Percentiles rank a stretch among this genome's conserved stretches.
These are phyloP conservation scores for Cantharellus cinnabarinus DNA, from an alignment of 768 basidiomycete genomes.

Conservation along the genomic window DNA sequence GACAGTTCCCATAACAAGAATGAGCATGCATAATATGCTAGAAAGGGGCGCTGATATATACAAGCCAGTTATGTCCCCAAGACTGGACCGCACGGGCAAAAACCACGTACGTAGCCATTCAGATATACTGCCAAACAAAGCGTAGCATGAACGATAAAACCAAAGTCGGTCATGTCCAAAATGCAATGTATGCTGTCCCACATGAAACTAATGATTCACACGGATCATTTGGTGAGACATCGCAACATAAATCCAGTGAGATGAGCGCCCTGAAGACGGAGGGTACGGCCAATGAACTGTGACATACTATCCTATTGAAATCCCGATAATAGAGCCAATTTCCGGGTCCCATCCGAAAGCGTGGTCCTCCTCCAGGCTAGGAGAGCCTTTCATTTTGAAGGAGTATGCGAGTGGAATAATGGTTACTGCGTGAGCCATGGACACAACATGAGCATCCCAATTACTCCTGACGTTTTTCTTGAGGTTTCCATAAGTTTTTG, in stretches of 20 bases:
- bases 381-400: slow-evolving; percentile 24
- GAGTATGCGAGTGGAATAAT: slow-evolving; percentile 39
- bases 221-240: neutral
- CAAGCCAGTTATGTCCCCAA: neutral
- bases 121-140: slow-evolving; percentile 8
- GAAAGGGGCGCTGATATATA: slow-evolving; percentile 33
- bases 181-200: slow-evolving; percentile 62
- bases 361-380: slow-evolving; percentile 34
- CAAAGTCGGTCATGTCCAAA: slow-evolving; percentile 44
- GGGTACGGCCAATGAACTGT: slow-evolving; percentile 9
- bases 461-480: neutral
- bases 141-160: slow-evolving; percentile 57
- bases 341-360: slow-evolving; percentile 55
- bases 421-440: slow-evolving; percentile 49
- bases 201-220: slow-evolving; percentile 30
- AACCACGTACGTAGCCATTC: neutral
- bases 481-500: neutral
- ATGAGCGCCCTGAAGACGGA: neutral
- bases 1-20: slow-evolving; percentile 8
- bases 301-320: slow-evolving; percentile 40
- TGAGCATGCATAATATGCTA: slow-evolving; percentile 54
- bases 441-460: slow-evolving; percentile 35
- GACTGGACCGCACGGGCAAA: neutral
- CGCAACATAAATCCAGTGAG: neutral
- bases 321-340: slow-evolving; percentile 37